Conservation (phyloP, 23 red algal species). For the Gracilaria gracilis region DNA sequence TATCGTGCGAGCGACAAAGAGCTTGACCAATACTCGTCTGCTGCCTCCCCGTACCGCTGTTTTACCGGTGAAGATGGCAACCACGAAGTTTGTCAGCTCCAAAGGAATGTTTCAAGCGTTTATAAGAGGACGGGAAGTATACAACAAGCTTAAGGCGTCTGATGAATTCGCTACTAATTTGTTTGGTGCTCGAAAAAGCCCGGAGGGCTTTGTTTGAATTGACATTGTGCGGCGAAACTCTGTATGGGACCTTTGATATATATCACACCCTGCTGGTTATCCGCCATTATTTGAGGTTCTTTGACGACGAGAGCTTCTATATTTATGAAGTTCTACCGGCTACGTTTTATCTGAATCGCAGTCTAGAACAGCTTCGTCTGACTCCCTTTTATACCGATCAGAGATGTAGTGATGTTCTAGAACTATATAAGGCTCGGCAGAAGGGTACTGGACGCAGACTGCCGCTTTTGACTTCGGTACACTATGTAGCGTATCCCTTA, state of each 20-base stretch:
- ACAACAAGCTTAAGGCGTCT: neutral
- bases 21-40: no score
- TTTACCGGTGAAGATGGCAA: neutral
- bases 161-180: neutral
- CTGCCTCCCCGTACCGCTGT: neutral
- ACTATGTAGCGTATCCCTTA: neutral
- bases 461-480: neutral
- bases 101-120: neutral
- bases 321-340: neutral
- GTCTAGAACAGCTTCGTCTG: neutral
- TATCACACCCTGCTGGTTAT: neutral
- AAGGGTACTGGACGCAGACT: neutral
- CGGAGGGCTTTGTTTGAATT: neutral
- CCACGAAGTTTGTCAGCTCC: neutral
- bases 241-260: neutral
- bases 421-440: neutral
- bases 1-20: neutral
- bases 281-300: neutral
- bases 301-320: neutral
- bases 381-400: neutral
- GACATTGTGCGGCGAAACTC: neutral
- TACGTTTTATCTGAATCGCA: neutral
- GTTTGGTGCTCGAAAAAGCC: neutral
- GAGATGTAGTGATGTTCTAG: neutral
- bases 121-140: neutral